Percentiles rank a stretch among this genome's conserved stretches.
Conservation (phyloP, 2,329 filamentous ascomycete genomes). For the Scleromitrula shiraiana region DNA sequence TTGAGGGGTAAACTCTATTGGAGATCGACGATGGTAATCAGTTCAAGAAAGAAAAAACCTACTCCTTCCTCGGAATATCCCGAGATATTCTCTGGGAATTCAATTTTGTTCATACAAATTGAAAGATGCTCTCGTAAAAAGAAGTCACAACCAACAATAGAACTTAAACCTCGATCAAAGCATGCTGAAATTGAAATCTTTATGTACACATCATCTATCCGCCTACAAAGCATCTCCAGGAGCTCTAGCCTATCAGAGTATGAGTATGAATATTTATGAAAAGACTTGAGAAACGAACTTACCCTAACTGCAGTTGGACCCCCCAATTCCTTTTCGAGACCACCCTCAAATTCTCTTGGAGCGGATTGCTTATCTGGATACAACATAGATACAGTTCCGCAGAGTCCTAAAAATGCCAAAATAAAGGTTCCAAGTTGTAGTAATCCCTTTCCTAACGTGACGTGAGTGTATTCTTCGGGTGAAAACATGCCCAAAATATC, state of each 20-base stretch:
- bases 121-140: too few species aligned
- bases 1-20: neutral
- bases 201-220: slow-evolving; percentile 30
- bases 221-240: slow-evolving; percentile 38
- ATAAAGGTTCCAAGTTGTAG: slow-evolving; percentile 63
- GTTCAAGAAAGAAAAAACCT: too few species aligned
- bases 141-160: neutral
- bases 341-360: slow-evolving; percentile 64
- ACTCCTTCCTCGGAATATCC: too few species aligned
- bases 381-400: slow-evolving; percentile 57
- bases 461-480: slow-evolving; percentile 81
- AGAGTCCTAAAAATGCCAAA: slow-evolving; percentile 52
- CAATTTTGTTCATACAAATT: too few species aligned
- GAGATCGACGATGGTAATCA: neutral
- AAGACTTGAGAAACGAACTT: slow-evolving; percentile 31
- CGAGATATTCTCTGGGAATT: too few species aligned
- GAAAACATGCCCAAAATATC: slow-evolving; percentile 87
- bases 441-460: slow-evolving; percentile 60
- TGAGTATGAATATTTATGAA: slow-evolving; percentile 12
- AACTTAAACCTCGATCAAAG: neutral
- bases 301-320: slow-evolving; percentile 60
- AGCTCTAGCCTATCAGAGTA: slow-evolving; percentile 40
- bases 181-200: slow-evolving; percentile 9
- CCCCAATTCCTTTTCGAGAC: slow-evolving; percentile 67
- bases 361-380: slow-evolving; percentile 67